phyloP scores from a whole-genome alignment of 2,329 filamentous ascomycete genomes.

The Fusarium graminum region DNA sequence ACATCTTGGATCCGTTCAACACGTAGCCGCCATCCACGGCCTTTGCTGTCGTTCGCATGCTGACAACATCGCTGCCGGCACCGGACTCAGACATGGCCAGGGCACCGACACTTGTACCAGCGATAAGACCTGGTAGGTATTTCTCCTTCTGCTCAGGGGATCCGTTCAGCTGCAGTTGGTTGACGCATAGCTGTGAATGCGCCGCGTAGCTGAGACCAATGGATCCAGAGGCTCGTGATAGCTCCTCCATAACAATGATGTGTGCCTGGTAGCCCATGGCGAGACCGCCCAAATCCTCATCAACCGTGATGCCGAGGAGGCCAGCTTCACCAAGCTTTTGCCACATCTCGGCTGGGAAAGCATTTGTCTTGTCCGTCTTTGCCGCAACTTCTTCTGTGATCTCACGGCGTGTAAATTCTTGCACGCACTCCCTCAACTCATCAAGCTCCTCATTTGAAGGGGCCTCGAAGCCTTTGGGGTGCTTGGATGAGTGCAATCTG shows the following conservation, averaged over 20 bases:
- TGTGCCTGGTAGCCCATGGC: constrained; percentile 97
- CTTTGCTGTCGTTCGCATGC: constrained; percentile 90
- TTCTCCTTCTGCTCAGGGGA: constrained; percentile 80
- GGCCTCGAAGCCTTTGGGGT: constrained; percentile 73
- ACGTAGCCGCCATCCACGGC: constrained; percentile 86
- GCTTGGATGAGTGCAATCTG: constrained; percentile 67
- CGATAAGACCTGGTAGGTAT: constrained; percentile 84
- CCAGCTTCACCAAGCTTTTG: constrained; percentile 91
- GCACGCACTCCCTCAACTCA: constrained; percentile 85
- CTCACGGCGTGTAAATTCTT: constrained; percentile 90
- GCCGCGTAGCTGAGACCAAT: constrained; percentile 94
- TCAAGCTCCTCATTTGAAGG: constrained; percentile 80
- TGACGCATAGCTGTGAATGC: constrained; percentile 95
- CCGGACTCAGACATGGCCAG: constrained; percentile 96
- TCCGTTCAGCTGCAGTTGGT: constrained; percentile 94
- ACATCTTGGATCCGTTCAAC: constrained; percentile 96
- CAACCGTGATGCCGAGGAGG: constrained; percentile 91
- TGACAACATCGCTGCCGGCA: constrained; percentile 92
- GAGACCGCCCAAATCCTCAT: constrained; percentile 90
- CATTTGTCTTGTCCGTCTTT: constrained; percentile 85
- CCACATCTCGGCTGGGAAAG: constrained; percentile 94
- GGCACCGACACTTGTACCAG: constrained; percentile 84
- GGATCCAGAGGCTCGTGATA: constrained; percentile 85
- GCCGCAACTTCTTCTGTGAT: constrained; percentile 87
- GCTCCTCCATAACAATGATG: constrained; percentile 94